Conservation (phyloP, 73 alveolate species). For the Paramecium sonneborni region DNA sequence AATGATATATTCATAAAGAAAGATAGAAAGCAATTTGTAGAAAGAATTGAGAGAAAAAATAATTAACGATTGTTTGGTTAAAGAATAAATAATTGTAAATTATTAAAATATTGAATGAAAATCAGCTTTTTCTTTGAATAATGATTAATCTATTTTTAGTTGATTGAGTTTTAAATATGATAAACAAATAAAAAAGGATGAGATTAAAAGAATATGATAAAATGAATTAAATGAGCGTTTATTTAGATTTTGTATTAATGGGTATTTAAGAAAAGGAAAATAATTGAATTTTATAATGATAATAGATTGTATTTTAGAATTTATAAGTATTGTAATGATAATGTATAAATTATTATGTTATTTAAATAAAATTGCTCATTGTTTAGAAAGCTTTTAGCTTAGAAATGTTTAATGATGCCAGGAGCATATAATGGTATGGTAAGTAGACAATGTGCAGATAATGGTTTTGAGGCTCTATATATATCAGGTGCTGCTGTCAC, state of each 20-base stretch:
- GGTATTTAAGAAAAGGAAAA: too few relatives aligned
- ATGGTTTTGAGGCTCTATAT: slow-evolving; percentile 84
- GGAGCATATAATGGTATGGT: slow-evolving; percentile 94
- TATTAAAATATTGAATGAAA: too few relatives aligned
- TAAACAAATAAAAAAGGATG: background rate
- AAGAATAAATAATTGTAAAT: too few relatives aligned
- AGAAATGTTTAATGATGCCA: slow-evolving; percentile 77
- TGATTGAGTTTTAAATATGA: background rate
- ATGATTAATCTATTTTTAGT: background rate
- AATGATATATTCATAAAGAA: too few relatives aligned
- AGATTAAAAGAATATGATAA: background rate
- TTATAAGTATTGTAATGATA: too few relatives aligned
- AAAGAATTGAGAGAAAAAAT: background rate
- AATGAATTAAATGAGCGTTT: background rate
- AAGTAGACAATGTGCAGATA: slow-evolving; percentile 79
- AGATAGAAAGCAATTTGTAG: too few relatives aligned
- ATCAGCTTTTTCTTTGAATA: background rate
- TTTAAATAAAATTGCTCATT: slow-evolving; percentile 52
- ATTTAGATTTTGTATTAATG: too few relatives aligned
- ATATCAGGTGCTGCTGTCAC: slow-evolving; percentile 94
- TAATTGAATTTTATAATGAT: background rate
- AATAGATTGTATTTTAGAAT: background rate
- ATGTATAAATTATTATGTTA: slow-evolving; percentile 23
- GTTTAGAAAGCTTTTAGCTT: slow-evolving; percentile 55
- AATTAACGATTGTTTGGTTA: background rate